These are phyloP conservation scores for Pseudozyma tsukubaensis DNA, from an alignment of 1,284 basidiomycete species.

Conservation along the genomic window DNA sequence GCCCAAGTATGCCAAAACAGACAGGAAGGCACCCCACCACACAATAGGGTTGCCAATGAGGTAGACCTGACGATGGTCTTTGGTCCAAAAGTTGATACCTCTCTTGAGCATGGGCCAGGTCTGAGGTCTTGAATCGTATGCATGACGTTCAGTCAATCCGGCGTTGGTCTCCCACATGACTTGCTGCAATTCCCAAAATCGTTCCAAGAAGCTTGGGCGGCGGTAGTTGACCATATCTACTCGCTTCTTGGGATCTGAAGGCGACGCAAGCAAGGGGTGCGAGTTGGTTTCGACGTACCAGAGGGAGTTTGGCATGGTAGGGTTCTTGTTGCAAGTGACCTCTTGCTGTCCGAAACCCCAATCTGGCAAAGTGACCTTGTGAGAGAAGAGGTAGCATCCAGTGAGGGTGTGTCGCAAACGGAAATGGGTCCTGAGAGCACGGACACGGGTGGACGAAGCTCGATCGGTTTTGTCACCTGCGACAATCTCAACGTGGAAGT, in stretches of 20 bases:
- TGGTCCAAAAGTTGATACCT: slow-evolving; percentile 97
- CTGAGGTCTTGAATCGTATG: slow-evolving; percentile 90
- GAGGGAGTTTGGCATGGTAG: slow-evolving; percentile 85
- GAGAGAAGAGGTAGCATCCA: slow-evolving; percentile 96
- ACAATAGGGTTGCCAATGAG: slow-evolving; percentile 92
- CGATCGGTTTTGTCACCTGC: slow-evolving; percentile 72
- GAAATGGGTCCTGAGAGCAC: slow-evolving; percentile 86
- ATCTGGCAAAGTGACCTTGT: slow-evolving; percentile 95
- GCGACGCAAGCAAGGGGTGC: slow-evolving; percentile 72
- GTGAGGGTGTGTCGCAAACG: slow-evolving; percentile 85
- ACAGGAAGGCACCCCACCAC: slow-evolving; percentile 85
- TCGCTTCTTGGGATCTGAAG: slow-evolving; percentile 23
- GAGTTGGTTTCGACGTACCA: slow-evolving; percentile 92
- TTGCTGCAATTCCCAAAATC: slow-evolving; percentile 90
- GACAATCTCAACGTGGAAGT: slow-evolving; percentile 92
- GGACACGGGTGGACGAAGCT: slow-evolving; percentile 74
- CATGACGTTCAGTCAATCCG: slow-evolving; percentile 91
- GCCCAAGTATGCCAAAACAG: slow-evolving; percentile 77
- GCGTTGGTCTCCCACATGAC: slow-evolving; percentile 99
- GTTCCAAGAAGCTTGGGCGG: slow-evolving; percentile 84
- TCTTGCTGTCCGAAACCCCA: slow-evolving; percentile 99
- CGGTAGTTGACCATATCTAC: slow-evolving; percentile 76
- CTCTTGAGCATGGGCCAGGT: slow-evolving; percentile 88
- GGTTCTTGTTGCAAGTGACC: slow-evolving; percentile 96
- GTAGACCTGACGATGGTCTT: slow-evolving; percentile 93